phyloP scores from a whole-genome alignment of 345 rosid species.

The Eucalyptus brandiana region DNA sequence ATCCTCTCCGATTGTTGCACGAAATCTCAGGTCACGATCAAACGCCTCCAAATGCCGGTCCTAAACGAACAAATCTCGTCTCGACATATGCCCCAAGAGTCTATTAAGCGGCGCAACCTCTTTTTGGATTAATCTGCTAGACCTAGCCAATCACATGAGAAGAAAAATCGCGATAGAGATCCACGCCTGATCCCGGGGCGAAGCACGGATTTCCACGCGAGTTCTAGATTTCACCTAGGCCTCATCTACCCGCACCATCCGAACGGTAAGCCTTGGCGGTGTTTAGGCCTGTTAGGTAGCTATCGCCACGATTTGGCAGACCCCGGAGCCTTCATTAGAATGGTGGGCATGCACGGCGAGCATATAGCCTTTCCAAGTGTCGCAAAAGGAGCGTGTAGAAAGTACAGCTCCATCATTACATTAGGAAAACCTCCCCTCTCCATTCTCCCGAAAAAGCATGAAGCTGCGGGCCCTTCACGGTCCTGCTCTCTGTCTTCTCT shows the following conservation, averaged over 20 bases:
- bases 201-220: neutral
- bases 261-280: neutral
- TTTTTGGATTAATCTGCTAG: neutral
- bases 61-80: neutral
- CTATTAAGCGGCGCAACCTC: neutral
- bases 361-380: neutral
- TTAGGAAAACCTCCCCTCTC: neutral
- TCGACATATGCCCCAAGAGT: neutral
- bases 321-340: neutral
- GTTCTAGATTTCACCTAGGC: neutral
- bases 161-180: neutral
- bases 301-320: neutral
- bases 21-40: neutral
- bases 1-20: neutral
- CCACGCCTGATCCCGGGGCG: neutral
- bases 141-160: neutral
- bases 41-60: neutral
- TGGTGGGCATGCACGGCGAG: neutral
- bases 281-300: neutral
- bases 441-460: neutral
- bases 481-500: neutral
- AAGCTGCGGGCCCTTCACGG: neutral
- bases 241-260: neutral
- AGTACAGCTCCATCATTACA: neutral
- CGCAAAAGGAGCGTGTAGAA: neutral